These are phyloP conservation scores for Cryptococcus sp. DNA, from an alignment of 1,284 basidiomycete genomes.

Conservation along the genomic window DNA sequence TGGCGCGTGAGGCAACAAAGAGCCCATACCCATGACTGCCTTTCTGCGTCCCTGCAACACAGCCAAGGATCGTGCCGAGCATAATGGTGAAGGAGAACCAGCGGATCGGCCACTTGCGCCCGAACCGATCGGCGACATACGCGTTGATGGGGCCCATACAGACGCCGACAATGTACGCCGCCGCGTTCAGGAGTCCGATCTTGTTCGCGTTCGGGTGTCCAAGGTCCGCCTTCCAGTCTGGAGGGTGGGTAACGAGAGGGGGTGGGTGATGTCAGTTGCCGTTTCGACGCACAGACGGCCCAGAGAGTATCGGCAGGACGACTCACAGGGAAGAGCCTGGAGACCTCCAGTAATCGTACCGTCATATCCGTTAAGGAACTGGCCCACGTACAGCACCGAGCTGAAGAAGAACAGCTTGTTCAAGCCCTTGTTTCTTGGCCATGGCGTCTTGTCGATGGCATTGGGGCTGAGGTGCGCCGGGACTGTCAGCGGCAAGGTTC, in stretches of 20 bases:
- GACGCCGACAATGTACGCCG: conserved; percentile 11
- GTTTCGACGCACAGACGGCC: not conserved
- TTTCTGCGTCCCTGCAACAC: conserved; percentile 4
- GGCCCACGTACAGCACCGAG: conserved; percentile 12
- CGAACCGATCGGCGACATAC: conserved; percentile 8
- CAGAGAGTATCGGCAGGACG: not conserved
- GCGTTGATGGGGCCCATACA: conserved; percentile 11
- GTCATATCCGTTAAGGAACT: conserved; percentile 15
- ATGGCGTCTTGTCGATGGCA: not conserved
- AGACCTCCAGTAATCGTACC: conserved; percentile 13
- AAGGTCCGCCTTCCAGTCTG: conserved; percentile 11
- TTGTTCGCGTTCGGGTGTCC: conserved; percentile 7
- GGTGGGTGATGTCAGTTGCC: not conserved
- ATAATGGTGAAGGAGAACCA: conserved; percentile 7
- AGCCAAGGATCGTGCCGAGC: conserved; percentile 7
- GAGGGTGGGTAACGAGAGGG: not conserved
- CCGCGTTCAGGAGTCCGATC: conserved; percentile 11
- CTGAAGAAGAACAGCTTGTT: conserved; percentile 1
- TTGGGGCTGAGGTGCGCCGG: not conserved
- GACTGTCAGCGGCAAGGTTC: too few species aligned
- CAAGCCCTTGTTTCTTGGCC: conserved; percentile 3
- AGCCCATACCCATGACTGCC: conserved; percentile 5
- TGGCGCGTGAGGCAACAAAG: conserved; percentile 12
- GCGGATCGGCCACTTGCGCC: conserved; percentile 9
- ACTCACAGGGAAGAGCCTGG: conserved; percentile 9